Conservation (phyloP, 768 basidiomycete species). For the Leccinellum rugosiceps region DNA sequence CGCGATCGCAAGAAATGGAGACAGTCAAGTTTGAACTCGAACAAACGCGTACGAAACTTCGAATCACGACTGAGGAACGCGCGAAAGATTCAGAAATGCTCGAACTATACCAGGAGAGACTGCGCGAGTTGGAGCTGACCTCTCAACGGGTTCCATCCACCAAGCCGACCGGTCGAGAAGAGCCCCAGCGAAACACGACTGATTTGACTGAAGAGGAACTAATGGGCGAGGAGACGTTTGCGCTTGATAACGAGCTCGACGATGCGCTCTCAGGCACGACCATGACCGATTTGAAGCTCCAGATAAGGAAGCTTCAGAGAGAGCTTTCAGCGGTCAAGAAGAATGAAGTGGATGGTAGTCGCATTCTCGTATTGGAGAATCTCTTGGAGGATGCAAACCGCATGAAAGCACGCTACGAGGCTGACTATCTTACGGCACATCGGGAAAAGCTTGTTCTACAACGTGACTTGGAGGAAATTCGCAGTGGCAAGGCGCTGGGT, state of each 20-base stretch:
- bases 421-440: conserved; percentile 82
- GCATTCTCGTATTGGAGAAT: conserved; percentile 84
- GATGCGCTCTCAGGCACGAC: conserved; percentile 80
- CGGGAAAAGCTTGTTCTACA: conserved; percentile 78
- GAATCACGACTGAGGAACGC: conserved; percentile 66
- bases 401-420: conserved; percentile 86
- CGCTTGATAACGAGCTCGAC: conserved; percentile 82
- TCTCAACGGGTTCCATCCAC: conserved; percentile 47
- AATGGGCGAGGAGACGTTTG: conserved; percentile 49
- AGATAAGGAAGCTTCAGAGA: conserved; percentile 75
- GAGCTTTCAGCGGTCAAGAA: conserved; percentile 74
- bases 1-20: conserved; percentile 69
- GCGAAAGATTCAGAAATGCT: conserved; percentile 79
- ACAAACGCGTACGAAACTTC: conserved; percentile 65
- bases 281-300: conserved; percentile 89
- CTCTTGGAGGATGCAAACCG: conserved; percentile 87
- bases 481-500: conserved; percentile 78
- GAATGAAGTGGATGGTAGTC: conserved; percentile 74
- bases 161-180: conserved; percentile 22
- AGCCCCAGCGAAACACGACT: conserved; percentile 21
- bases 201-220: conserved; percentile 47
- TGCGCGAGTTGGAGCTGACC: conserved; percentile 79
- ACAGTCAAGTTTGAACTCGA: conserved; percentile 73
- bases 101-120: conserved; percentile 86
- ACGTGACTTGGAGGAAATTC: conserved; percentile 82